These are phyloP conservation scores for Larix sibirica DNA, from an alignment of 83 land plant genomes.

Conservation along the genomic window DNA sequence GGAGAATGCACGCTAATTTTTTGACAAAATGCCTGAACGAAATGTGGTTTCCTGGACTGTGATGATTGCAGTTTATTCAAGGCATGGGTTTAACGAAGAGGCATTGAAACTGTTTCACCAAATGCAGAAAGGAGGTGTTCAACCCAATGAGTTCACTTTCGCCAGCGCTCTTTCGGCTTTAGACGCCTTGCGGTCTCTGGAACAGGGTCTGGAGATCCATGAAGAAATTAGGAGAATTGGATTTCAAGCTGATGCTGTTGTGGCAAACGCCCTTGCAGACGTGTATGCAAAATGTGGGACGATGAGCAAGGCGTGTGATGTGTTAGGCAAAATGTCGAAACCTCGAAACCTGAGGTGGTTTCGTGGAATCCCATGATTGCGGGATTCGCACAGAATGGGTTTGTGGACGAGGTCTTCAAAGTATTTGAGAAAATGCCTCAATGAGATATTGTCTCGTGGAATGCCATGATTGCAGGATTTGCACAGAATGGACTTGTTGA, in stretches of 20 bases:
- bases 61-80: conserved; percentile 22
- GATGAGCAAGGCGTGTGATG: conserved; percentile 6
- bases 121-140: neutral
- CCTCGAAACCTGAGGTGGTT: conserved; percentile 6
- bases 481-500: no score
- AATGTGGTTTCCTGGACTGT: conserved; percentile 20
- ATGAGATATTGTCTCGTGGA: no score
- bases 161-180: neutral
- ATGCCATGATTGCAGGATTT: no score
- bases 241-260: neutral
- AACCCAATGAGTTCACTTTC: neutral
- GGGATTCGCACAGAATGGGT: neutral
- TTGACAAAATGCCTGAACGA: conserved; percentile 4
- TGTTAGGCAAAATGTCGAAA: neutral
- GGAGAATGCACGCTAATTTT: conserved; percentile 19
- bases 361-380: conserved; percentile 23
- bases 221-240: neutral
- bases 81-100: neutral
- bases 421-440: no score
- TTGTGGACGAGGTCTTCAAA: no score
- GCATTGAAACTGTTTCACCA: neutral
- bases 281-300: conserved; percentile 14
- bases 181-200: neutral
- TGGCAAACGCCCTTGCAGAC: neutral
- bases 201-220: neutral